Evolutionary conservation across 768 basidiomycete species (phyloP).

Genomic region (Cyclocybe cylindracea): DNA sequence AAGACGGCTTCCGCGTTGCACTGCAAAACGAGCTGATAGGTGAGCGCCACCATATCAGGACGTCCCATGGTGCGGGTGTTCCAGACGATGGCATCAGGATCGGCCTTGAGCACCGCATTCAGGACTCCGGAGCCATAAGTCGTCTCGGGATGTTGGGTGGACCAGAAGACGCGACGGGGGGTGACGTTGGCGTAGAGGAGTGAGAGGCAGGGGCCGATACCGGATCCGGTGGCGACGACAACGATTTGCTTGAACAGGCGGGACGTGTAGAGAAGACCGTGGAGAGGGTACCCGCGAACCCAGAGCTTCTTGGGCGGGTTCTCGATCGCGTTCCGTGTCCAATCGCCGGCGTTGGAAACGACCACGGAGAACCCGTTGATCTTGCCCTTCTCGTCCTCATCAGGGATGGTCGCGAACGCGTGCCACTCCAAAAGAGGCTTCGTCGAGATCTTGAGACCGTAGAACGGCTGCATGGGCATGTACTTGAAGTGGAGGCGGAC

Average conservation of each 20-base stretch:
- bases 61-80: constrained; percentile 39
- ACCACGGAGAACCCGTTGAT: constrained; percentile 49
- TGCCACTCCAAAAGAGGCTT: constrained; percentile 52
- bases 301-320: constrained; percentile 54
- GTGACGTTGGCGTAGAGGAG: constrained; percentile 35
- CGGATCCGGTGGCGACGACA: constrained; percentile 55
- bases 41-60: constrained; percentile 41
- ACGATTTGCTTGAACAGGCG: constrained; percentile 51
- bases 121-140: constrained; percentile 43
- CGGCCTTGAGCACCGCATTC: constrained; percentile 37
- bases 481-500: constrained; percentile 58
- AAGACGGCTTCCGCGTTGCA: constrained; percentile 41
- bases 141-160: constrained; percentile 37
- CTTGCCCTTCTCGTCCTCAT: constrained; percentile 34
- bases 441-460: constrained; percentile 32
- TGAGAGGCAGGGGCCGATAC: constrained; percentile 49
- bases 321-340: constrained; percentile 49
- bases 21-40: constrained; percentile 37
- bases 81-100: constrained; percentile 40
- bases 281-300: constrained; percentile 53
- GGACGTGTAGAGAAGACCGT: constrained; percentile 50
- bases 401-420: constrained; percentile 44
- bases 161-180: constrained; percentile 41
- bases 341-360: constrained; percentile 57
- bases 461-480: constrained; percentile 34